Percentiles rank a stretch among this genome's conserved stretches.
Conservation (phyloP, 305 asterid species). For the Rubia balearica region DNA sequence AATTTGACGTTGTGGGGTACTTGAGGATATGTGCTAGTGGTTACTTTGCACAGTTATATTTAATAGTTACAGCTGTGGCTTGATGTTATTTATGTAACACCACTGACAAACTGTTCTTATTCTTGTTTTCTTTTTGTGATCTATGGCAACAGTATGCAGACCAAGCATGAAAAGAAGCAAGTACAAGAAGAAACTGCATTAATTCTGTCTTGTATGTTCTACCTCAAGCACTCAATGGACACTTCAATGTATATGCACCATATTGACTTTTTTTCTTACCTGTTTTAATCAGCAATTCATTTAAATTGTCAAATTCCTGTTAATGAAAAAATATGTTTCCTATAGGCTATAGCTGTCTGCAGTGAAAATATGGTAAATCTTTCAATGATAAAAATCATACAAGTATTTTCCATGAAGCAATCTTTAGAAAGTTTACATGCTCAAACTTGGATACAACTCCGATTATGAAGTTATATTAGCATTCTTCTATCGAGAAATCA, state of each 20-base stretch:
- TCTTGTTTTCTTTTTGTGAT: slow-evolving; percentile 4
- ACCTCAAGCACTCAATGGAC: slow-evolving; percentile 4
- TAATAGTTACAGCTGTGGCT: not conserved
- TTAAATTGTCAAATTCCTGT: not conserved
- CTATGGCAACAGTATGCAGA: slow-evolving; percentile 5
- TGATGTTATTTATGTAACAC: not conserved
- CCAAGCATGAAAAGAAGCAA: slow-evolving; percentile 1
- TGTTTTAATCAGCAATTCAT: not conserved
- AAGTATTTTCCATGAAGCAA: not conserved
- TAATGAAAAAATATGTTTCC: not conserved
- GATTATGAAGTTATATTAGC: not conserved
- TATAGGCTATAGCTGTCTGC: not conserved
- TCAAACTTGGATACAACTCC: not conserved
- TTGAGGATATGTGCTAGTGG: not conserved
- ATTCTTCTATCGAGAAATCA: not conserved
- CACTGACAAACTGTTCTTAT: not conserved
- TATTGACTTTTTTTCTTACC: not conserved
- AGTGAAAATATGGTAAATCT: not conserved
- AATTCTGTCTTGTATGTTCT: not conserved
- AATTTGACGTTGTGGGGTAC: not conserved
- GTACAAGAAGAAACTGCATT: not conserved
- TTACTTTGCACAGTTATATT: not conserved
- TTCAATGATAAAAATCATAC: not conserved
- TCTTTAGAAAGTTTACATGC: not conserved
- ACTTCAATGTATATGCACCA: not conserved